Conservation (phyloP, 306 rosid genomes). For the cucumber (Cucumis sativus) region Cucumber_9930_V3 NC_026657.2:6697001-6697500, state of each 20-base stretch:
- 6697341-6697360: slow-evolving; percentile 9
- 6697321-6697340: slow-evolving; percentile 8
- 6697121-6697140: background rate
- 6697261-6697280: background rate
- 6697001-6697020: background rate
- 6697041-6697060: background rate
- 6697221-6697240: background rate
- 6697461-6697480: background rate
- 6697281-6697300: background rate
- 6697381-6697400: slow-evolving; percentile 48
- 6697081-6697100: background rate
- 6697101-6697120: too few species aligned
- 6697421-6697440: background rate
- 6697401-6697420: background rate
- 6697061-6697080: background rate
- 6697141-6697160: background rate
- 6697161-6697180: background rate
- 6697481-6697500: slow-evolving; percentile 8
- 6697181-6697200: background rate
- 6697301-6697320: slow-evolving; percentile 34
- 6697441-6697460: slow-evolving; percentile 10
- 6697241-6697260: background rate
- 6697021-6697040: background rate
- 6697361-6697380: slow-evolving; percentile 17
- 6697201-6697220: slow-evolving; percentile 6